phyloP scores from a whole-genome alignment of 2,329 filamentous ascomycete genomes.

The Leptographium radiaticola region DNA sequence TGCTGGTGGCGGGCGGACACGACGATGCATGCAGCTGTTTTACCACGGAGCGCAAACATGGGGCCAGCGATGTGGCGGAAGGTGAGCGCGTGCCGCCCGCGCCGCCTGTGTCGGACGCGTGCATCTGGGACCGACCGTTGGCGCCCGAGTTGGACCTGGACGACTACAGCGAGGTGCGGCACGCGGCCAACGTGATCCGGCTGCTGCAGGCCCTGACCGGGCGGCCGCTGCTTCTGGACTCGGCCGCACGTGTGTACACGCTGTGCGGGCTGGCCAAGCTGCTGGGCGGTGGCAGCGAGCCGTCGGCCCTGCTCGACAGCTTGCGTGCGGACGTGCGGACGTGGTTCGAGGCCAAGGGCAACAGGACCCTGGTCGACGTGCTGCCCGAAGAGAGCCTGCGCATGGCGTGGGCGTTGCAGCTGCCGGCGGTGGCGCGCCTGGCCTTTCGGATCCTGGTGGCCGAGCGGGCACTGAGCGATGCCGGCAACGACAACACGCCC shows the following conservation, averaged over 20 bases:
- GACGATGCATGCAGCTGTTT: constrained; percentile 26
- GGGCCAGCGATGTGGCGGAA: no score
- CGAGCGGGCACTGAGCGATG: constrained; percentile 41
- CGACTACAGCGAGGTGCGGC: constrained; percentile 53
- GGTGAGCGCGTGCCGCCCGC: no score
- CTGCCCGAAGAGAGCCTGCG: constrained; percentile 48
- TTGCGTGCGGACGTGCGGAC: constrained; percentile 34
- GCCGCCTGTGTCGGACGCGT: no score
- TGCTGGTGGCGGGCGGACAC: constrained; percentile 23
- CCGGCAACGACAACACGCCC: constrained; percentile 12
- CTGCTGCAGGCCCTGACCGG: constrained; percentile 41
- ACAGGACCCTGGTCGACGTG: constrained; percentile 47
- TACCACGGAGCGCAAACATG: background rate
- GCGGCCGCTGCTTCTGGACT: constrained; percentile 42
- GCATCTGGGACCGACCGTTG: constrained; percentile 6
- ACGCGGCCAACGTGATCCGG: constrained; percentile 49
- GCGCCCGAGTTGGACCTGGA: constrained; percentile 24
- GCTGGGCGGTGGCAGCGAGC: constrained; percentile 26
- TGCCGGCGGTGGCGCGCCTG: constrained; percentile 27
- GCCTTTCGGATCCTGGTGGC: constrained; percentile 50
- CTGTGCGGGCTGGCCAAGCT: constrained; percentile 49
- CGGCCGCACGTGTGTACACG: constrained; percentile 53
- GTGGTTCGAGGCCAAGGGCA: constrained; percentile 45
- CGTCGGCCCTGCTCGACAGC: background rate
- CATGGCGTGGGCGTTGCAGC: constrained; percentile 37